phyloP scores from a whole-genome alignment of 2,329 filamentous ascomycete genomes.

The Aspergillus sp. region DNA sequence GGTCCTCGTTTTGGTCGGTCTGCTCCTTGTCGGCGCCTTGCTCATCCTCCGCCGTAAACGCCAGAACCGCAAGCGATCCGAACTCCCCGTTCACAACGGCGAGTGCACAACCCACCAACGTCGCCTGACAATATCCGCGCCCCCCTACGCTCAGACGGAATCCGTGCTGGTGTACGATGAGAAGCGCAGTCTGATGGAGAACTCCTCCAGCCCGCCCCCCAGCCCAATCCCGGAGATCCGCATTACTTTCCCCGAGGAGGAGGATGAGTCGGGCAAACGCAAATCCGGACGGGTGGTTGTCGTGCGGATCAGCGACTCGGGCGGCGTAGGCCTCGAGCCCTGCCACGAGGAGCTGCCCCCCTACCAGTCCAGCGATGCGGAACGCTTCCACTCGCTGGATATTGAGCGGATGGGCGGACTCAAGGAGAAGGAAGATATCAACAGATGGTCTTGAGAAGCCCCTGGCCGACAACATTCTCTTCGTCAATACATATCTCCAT shows the following conservation, averaged over 20 bases:
- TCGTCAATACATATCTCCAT: conserved; percentile 5
- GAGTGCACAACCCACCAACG: conserved; percentile 49
- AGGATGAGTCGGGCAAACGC: conserved; percentile 71
- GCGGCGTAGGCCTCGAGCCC: conserved; percentile 83
- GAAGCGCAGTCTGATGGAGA: conserved; percentile 75
- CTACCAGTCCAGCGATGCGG: conserved; percentile 77
- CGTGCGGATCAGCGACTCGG: conserved; percentile 84
- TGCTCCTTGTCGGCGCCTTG: conserved; percentile 67
- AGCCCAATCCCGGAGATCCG: conserved; percentile 94
- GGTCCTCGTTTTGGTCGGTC: conserved; percentile 70
- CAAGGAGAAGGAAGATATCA: conserved; percentile 73
- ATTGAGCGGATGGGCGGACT: conserved; percentile 91
- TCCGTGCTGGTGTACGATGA: conserved; percentile 74
- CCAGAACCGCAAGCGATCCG: conserved; percentile 49
- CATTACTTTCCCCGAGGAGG: conserved; percentile 96
- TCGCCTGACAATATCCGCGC: conserved; percentile 57
- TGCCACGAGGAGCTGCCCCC: conserved; percentile 77
- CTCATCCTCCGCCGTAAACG: conserved; percentile 71
- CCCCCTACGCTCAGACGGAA: conserved; percentile 59
- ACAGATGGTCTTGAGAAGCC: conserved; percentile 33
- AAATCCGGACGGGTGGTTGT: conserved; percentile 87
- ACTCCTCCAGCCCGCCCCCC: conserved; percentile 71
- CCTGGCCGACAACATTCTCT: neutral
- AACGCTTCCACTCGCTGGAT: conserved; percentile 88
- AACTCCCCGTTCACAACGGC: conserved; percentile 69